phyloP scores from a whole-genome alignment of 2,329 filamentous ascomycete genomes.

The Diaporthe citri region DNA sequence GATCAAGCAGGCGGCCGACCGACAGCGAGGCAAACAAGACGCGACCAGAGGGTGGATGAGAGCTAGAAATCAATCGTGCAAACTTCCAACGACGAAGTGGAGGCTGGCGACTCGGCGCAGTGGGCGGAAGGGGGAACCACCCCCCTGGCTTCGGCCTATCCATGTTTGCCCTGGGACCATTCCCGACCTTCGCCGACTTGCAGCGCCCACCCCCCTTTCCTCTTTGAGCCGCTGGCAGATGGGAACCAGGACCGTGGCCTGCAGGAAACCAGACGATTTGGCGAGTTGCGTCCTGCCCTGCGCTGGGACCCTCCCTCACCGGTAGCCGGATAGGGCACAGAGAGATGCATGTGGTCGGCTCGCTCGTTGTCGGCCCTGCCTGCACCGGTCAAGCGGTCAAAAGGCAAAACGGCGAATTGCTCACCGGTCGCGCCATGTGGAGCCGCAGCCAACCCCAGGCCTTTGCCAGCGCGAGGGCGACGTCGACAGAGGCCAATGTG shows the following conservation, averaged over 20 bases:
- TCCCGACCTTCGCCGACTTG: conserved; percentile 1
- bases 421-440: conserved; percentile 31
- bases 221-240: conserved; percentile 18
- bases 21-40: conserved; percentile 15
- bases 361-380: conserved; percentile 2
- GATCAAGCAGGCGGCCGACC: conserved; percentile 5
- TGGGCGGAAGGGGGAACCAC: neutral
- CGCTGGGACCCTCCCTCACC: conserved; percentile 13
- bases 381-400: conserved; percentile 32
- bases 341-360: neutral
- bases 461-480: neutral
- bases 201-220: conserved; percentile 18
- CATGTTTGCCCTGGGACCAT: conserved; percentile 2
- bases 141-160: conserved; percentile 10
- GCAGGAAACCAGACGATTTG: conserved; percentile 15
- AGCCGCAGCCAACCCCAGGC: conserved; percentile 7
- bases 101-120: conserved; percentile 16
- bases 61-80: neutral
- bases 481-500: neutral
- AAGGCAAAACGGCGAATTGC: neutral
- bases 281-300: conserved; percentile 16
- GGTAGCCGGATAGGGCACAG: conserved; percentile 1
- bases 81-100: neutral
- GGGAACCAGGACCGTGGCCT: neutral
- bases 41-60: conserved; percentile 17